Conservation (phyloP, 202 grass and related monocot genomes). For the Carex sylvatica region DNA sequence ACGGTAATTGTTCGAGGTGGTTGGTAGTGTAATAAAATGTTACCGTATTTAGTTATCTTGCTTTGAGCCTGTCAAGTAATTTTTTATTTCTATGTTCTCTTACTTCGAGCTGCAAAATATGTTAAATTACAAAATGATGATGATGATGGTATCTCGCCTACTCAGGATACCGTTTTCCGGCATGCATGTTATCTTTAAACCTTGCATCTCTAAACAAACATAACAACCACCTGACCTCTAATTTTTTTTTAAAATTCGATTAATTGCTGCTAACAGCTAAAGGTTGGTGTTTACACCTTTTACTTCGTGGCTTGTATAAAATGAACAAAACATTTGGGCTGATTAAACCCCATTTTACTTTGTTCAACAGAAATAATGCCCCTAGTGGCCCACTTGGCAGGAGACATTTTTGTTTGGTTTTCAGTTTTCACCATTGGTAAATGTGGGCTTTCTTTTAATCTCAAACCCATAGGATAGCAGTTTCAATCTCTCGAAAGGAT, state of each 20-base stretch:
- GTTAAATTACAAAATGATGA: neutral
- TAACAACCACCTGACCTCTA: neutral
- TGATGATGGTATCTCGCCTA: neutral
- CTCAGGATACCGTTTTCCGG: neutral
- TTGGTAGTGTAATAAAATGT: slow-evolving; percentile 15
- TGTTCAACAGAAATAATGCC: neutral
- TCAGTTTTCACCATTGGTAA: neutral
- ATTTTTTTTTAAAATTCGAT: neutral
- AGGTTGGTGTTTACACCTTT: neutral
- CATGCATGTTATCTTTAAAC: neutral
- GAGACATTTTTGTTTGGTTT: neutral
- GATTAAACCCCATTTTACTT: neutral
- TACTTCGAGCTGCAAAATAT: neutral
- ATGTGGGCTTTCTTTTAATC: too few species aligned
- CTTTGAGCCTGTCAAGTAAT: neutral
- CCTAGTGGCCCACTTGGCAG: neutral
- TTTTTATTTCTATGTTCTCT: neutral
- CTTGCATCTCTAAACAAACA: neutral
- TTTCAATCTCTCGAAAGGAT: too few species aligned
- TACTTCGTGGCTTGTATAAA: neutral
- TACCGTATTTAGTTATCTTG: slow-evolving; percentile 1
- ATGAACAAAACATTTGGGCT: neutral
- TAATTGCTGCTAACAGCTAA: neutral
- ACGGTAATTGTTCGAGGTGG: neutral
- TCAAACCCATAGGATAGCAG: too few species aligned